Conservation (phyloP, 2,329 filamentous ascomycete genomes). For the Epichloe amarillans region DNA sequence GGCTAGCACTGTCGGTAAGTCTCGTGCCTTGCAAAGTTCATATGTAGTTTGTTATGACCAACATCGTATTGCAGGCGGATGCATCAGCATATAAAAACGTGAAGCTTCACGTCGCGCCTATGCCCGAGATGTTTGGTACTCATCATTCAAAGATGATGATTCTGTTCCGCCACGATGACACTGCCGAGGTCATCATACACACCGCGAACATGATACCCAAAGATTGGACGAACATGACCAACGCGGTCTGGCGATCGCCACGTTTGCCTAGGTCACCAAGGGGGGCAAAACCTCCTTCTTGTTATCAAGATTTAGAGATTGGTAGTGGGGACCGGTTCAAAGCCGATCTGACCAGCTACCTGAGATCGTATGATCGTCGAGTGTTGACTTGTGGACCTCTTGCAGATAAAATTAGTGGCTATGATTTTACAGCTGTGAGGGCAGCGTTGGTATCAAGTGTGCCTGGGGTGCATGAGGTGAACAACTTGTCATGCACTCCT, state of each 20-base stretch:
- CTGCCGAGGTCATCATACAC: slow-evolving; percentile 68
- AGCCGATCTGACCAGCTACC: slow-evolving; percentile 57
- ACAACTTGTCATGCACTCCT: slow-evolving; percentile 35
- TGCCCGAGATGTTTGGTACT: slow-evolving; percentile 76
- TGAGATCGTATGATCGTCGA: slow-evolving; percentile 52
- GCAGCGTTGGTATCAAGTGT: slow-evolving; percentile 68
- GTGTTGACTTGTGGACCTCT: slow-evolving; percentile 41
- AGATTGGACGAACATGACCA: slow-evolving; percentile 82
- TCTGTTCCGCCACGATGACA: slow-evolving; percentile 63
- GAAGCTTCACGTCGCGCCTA: slow-evolving; percentile 56
- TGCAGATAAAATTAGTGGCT: slow-evolving; percentile 39
- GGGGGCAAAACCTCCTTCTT: neutral
- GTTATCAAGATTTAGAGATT: slow-evolving; percentile 7
- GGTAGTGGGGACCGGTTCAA: slow-evolving; percentile 65
- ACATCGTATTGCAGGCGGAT: slow-evolving; percentile 5
- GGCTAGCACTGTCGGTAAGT: slow-evolving; percentile 42
- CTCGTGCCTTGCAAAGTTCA: neutral
- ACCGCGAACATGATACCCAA: slow-evolving; percentile 84
- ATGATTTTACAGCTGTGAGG: slow-evolving; percentile 57
- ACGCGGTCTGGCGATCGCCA: slow-evolving; percentile 70
- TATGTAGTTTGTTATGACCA: neutral
- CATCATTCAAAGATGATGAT: slow-evolving; percentile 83
- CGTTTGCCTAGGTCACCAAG: slow-evolving; percentile 38
- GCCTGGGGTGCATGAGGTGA: slow-evolving; percentile 49
- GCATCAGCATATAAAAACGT: slow-evolving; percentile 53